phyloP scores from a whole-genome alignment of 352 stramenopile genomes.

The Globisporangium cylindrosporum region DNA sequence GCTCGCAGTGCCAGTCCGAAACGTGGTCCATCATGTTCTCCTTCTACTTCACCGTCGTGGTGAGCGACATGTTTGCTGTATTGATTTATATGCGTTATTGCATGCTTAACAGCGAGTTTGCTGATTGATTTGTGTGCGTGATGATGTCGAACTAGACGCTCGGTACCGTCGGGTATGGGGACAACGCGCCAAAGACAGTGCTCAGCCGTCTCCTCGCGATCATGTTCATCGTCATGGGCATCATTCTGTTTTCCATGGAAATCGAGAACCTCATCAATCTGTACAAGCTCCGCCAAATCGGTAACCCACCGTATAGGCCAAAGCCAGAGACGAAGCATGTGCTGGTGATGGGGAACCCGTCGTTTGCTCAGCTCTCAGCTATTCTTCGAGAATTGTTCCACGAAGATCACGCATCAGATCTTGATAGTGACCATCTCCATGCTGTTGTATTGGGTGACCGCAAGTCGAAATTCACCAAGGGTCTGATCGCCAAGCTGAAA shows the following conservation, averaged over 20 bases:
- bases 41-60: slow-evolving; percentile 87
- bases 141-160: slow-evolving; percentile 46
- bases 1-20: slow-evolving; percentile 42
- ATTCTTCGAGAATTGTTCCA: slow-evolving; percentile 89
- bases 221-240: slow-evolving; percentile 87
- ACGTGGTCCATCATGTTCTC: slow-evolving; percentile 89
- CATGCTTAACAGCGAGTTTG: too few relatives aligned
- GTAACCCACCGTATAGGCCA: slow-evolving; percentile 70
- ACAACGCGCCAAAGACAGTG: slow-evolving; percentile 81
- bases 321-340: slow-evolving; percentile 72
- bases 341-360: slow-evolving; percentile 81
- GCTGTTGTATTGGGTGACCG: slow-evolving; percentile 69
- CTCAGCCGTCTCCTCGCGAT: slow-evolving; percentile 81
- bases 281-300: slow-evolving; percentile 78
- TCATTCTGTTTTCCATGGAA: slow-evolving; percentile 88
- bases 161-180: slow-evolving; percentile 84
- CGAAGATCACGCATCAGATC: slow-evolving; percentile 61
- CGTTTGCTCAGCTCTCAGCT: slow-evolving; percentile 75
- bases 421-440: slow-evolving; percentile 48
- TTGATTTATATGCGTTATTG: too few relatives aligned
- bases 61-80: slow-evolving; percentile 22
- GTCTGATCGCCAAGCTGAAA: slow-evolving; percentile 67
- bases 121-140: background rate
- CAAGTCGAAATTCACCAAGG: slow-evolving; percentile 70
- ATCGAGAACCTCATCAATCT: slow-evolving; percentile 87